Conservation (phyloP, 2,329 filamentous ascomycete genomes). For the Sarocladium strictum region DNA sequence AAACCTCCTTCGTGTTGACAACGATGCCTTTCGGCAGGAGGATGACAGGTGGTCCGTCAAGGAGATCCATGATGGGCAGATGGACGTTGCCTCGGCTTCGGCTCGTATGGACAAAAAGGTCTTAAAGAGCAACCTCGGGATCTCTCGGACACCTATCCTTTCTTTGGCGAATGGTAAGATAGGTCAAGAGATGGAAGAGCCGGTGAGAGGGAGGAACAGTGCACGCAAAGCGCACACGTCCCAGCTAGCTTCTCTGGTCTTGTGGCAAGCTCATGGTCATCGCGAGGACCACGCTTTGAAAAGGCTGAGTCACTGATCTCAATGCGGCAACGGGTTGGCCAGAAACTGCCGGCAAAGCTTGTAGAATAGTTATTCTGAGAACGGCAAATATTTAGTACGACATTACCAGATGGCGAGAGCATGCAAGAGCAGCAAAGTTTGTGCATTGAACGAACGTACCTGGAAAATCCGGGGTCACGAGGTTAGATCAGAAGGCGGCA, state of each 20-base stretch:
- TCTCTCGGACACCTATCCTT: not conserved
- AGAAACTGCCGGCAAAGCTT: not conserved
- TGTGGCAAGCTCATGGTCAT: constrained; percentile 9
- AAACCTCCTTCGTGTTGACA: constrained; percentile 45
- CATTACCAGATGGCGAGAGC: no score
- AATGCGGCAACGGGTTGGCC: not conserved
- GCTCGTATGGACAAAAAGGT: not conserved
- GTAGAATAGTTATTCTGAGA: not conserved
- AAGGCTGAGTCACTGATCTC: not conserved
- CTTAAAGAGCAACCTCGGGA: not conserved
- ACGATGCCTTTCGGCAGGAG: constrained; percentile 54
- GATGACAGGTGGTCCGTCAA: constrained; percentile 25
- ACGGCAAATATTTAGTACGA: not conserved
- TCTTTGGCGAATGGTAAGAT: not conserved
- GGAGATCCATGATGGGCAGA: constrained; percentile 24
- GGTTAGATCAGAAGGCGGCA: not conserved
- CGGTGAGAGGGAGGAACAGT: not conserved
- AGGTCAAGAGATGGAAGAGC: not conserved
- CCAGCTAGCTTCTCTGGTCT: constrained; percentile 6
- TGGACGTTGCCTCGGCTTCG: not conserved
- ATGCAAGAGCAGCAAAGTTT: not conserved
- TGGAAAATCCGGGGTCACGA: not conserved
- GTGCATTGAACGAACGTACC: not conserved
- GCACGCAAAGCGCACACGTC: constrained; percentile 7
- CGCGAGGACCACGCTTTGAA: not conserved